These are phyloP conservation scores for Flaveria bidentis DNA, from an alignment of 129 eudicot species.

Conservation along the genomic window DNA sequence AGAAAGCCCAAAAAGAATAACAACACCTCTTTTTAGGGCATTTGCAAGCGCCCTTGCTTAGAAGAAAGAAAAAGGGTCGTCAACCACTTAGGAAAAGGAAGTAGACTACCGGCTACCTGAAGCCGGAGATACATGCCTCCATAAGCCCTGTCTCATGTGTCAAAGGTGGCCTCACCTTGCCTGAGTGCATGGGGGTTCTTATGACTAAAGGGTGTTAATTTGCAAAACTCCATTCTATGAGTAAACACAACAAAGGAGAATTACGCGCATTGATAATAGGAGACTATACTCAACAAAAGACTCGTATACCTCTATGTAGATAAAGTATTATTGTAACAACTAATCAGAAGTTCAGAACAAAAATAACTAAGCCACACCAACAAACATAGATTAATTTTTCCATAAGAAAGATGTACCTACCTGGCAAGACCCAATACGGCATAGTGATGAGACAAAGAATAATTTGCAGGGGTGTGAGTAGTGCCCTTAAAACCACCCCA, in stretches of 20 bases:
- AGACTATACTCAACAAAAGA: background rate
- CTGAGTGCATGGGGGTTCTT: background rate
- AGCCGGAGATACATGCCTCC: too few relatives aligned
- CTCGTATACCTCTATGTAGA: background rate
- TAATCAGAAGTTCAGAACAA: background rate
- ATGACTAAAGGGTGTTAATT: background rate
- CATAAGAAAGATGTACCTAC: slow-evolving; percentile 56
- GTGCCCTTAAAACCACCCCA: slow-evolving; percentile 50
- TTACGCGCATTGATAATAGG: background rate
- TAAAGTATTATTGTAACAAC: background rate
- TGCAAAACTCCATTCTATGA: background rate
- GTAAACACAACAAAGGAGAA: background rate
- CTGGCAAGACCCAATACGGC: slow-evolving; percentile 92
- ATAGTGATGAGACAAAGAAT: slow-evolving; percentile 80
- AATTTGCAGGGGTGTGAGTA: slow-evolving; percentile 40
- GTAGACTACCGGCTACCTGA: too few relatives aligned
- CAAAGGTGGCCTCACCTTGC: too few relatives aligned
- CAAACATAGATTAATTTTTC: background rate
- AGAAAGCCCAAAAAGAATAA: background rate
- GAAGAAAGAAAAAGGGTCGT: too few relatives aligned
- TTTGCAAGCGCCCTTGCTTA: too few relatives aligned
- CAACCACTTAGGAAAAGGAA: too few relatives aligned
- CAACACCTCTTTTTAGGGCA: too few relatives aligned
- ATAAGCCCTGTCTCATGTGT: too few relatives aligned
- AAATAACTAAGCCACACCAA: background rate